Base-by-base conservation (phyloP, 495 filamentous ascomycete species). In the Alectoria sarmentosa region DNA sequence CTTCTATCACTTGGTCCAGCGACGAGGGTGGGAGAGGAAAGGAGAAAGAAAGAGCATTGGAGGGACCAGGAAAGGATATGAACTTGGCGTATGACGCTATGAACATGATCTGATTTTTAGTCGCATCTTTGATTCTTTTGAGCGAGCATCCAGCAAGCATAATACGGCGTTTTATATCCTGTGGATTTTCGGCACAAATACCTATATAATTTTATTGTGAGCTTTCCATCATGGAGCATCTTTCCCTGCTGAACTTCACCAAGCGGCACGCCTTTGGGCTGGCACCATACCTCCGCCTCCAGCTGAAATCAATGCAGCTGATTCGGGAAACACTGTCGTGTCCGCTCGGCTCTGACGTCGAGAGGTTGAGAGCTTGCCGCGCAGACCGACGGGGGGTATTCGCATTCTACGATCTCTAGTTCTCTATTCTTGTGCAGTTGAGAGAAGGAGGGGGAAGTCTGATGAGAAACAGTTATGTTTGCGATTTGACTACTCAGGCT, bases 1-100 rank as follows among this genome's bases (percentile, higher is more conserved):
- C 76, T 5, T 71, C 75, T 36, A 61, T 71, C 23, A 57, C 32
- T 23, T 71, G 71, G 69, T 64, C 62, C 15, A 4, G n/a, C 39
- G 26, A 59, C 21, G 39, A 38, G 26, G 15, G 23, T 37, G 15
- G 26, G 21, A 55, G 23, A n/a, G 41, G 23, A 7, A 52, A 38
- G 26, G 62, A 59, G 23, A 48, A n/a, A 15, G 54, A 52, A 15
- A 49, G 32, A 7, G 41, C 19, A 17, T 30, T 30, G 56, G 41
- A 46, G 36, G 62, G n/a, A 36, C 9, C 3, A 17, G 30, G 8
- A 21, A 26, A 49, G 13, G 62, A 58, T 13, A 41, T 52, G 11
- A 44, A 60, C 32, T 2, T 52, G 34, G 41, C 56, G 34, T 64
- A 58, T 19, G 62, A 64, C n/a, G 56, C 62, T 30, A 64, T 64